Base-by-base conservation (phyloP, 2,329 filamentous ascomycete genomes). In the Amauroascus verrucosus region DNA sequence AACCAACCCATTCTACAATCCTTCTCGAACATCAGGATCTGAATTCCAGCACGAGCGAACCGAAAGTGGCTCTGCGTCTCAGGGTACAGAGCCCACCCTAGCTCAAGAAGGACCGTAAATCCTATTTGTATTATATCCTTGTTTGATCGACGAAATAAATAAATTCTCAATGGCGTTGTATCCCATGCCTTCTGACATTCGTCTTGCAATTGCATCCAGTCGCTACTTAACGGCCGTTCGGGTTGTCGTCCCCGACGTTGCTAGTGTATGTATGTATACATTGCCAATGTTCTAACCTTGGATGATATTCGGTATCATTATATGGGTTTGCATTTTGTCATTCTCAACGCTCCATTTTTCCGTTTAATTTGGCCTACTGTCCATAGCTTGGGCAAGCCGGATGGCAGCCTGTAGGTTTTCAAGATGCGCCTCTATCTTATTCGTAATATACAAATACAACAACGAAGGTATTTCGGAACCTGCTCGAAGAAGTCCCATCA, bases 1-100 rank as follows among this genome's bases (percentile, higher is more conserved):
- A 59, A 88, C 75, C 5, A 71, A 74, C 51, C 70, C 72, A 2
- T 77, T 72, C 54, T 73, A 69, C 56, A 65, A 66, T 20, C 64
- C 65, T n/a, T 55, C 49, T 28, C 48, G 63, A 20, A 55, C 62
- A 3, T 56, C 60, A 40, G 48, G 33, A 6, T 44, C 49, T 37
- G 54, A 55, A 14, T 8, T 47, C 6, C 30, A 35, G 30, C 54
- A 54, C 13, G 46, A 46, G 11, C 44, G 28, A 38, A 49, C 56
- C 5, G 54, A 55, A 37, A 56, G 40, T 22, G 53, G 35, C 16
- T 48, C 54, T 20, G 16, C 43, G n/a, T 22, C 37, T 6, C 46
- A 55, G 28, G 16, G 32, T 26, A 28, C 44, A n/a, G 35, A 48
- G 33, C 35, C 24, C n/a, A 26, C 53, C 33, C 14, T 33, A 3